These are phyloP conservation scores for Chrysochromulina parva DNA, from an alignment of 78 protist species.

Conservation along the genomic window DNA sequence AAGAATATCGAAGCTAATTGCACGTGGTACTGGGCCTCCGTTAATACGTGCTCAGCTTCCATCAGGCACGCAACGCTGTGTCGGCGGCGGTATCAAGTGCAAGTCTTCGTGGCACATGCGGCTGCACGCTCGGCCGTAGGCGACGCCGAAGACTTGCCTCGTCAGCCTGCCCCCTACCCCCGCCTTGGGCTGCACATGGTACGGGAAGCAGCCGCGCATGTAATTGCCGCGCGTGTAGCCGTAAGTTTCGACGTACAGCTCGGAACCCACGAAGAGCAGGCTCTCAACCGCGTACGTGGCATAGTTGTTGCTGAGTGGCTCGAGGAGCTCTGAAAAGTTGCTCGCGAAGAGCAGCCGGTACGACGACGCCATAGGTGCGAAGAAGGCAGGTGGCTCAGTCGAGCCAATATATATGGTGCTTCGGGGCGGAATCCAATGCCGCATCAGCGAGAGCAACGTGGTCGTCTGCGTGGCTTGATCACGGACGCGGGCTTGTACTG, in stretches of 20 bases:
- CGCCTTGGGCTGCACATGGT: background rate
- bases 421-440: background rate
- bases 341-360: background rate
- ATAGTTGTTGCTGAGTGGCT: background rate
- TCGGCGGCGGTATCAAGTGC: background rate
- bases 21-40: too few relatives aligned
- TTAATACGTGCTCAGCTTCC: too few relatives aligned
- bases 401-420: background rate
- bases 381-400: background rate
- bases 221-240: background rate
- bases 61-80: background rate
- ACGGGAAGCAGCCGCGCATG: background rate
- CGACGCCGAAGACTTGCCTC: background rate
- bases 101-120: background rate
- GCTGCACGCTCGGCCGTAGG: background rate
- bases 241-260: background rate
- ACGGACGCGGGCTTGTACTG: background rate
- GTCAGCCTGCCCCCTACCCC: too few relatives aligned
- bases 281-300: background rate
- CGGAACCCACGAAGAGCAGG: background rate
- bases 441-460: too few relatives aligned
- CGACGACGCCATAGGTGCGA: background rate
- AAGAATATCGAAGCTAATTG: too few relatives aligned
- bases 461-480: background rate
- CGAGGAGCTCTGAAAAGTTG: background rate